Evolutionary conservation across 163 green algal genomes (phyloP).

Genomic region (Chlamydomonas reinhardtii): DNA sequence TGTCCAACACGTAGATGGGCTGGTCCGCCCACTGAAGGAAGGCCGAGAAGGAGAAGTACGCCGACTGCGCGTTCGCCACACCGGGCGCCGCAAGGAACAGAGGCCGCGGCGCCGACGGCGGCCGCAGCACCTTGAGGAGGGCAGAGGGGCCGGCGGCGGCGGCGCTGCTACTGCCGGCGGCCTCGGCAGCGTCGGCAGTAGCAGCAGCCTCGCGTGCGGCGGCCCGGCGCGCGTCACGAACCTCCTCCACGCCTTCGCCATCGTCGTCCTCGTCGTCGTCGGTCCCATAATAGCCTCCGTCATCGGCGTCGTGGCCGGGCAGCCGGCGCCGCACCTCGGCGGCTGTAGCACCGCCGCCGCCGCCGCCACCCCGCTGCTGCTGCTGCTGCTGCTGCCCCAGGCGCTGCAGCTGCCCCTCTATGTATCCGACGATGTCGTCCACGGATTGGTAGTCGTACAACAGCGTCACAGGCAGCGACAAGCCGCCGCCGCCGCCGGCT

Average conservation of each 20-base stretch:
- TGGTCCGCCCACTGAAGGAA: constrained; percentile 88
- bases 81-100: constrained; percentile 91
- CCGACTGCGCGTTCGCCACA: constrained; percentile 90
- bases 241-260: not conserved
- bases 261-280: not conserved
- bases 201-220: too few relatives aligned
- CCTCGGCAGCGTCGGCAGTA: not conserved
- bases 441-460: constrained; percentile 90
- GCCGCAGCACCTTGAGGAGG: constrained; percentile 81
- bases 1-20: constrained; percentile 94
- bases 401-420: constrained; percentile 42
- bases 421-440: constrained; percentile 61
- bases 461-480: constrained; percentile 85
- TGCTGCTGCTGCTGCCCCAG: not conserved
- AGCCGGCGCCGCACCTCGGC: too few relatives aligned
- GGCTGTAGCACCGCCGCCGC: too few relatives aligned
- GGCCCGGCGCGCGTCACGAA: not conserved
- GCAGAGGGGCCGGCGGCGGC: constrained; percentile 55
- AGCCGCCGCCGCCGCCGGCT: constrained; percentile 5
- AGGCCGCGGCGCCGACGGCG: constrained; percentile 60
- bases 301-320: constrained; percentile 26
- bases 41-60: constrained; percentile 88
- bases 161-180: constrained; percentile 15
- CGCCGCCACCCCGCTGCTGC: not conserved
- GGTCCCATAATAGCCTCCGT: constrained; percentile 22